Conservation (phyloP, 176 grass and related monocot genomes). For the Stipa capillata region DNA sequence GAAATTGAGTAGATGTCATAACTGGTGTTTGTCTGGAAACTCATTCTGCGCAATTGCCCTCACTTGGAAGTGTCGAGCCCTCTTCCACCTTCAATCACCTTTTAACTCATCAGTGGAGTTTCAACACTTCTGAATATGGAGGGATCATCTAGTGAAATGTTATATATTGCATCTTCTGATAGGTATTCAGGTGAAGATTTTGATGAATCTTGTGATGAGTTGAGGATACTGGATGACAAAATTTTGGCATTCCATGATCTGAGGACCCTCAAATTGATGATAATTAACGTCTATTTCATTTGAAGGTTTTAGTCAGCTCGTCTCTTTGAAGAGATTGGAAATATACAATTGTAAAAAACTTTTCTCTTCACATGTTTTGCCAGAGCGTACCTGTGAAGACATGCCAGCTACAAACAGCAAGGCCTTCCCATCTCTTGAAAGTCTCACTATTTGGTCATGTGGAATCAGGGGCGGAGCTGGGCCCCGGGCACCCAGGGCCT, state of each 20-base stretch:
- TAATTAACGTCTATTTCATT: not conserved
- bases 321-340: not conserved
- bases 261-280: not conserved
- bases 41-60: not conserved
- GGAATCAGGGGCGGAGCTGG: too few species aligned
- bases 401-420: not conserved
- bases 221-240: not conserved
- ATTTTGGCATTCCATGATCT: slow-evolving; percentile 12
- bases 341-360: not conserved
- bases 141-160: too few species aligned
- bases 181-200: not conserved
- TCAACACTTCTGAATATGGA: not conserved
- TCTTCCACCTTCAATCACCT: not conserved
- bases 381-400: not conserved
- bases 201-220: not conserved
- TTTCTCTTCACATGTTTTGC: not conserved
- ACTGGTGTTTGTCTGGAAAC: not conserved
- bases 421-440: not conserved
- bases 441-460: rapidly evolving
- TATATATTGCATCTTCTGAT: not conserved
- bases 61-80: not conserved
- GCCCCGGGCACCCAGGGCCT: too few species aligned
- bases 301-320: not conserved
- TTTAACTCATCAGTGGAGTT: not conserved
- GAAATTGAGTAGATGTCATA: not conserved